Evolutionary conservation across 1,284 basidiomycete species (phyloP), one percentile per base, ranked within the genome.

Genomic region (Vanrija humicola): DNA sequence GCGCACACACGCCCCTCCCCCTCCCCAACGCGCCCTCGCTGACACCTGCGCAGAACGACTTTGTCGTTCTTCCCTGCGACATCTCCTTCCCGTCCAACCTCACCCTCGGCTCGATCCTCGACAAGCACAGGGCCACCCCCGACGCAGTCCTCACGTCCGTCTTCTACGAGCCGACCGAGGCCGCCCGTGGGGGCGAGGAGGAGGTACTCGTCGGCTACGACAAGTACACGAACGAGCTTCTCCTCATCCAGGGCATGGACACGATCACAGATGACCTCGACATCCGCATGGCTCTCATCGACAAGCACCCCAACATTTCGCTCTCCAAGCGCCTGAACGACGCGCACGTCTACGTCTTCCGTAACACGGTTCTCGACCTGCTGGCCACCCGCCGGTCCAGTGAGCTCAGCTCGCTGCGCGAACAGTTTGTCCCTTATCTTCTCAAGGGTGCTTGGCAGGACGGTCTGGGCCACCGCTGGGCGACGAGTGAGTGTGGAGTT

Each of bases 11-110:
- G 3, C 21, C 21, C 21, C 21, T 23, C 10, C 28, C 28, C 28
- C 28, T 8, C 28, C n/a, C n/a, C n/a, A n/a, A n/a, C n/a, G 28
- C 28, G 8, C 28, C 3, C 28, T 29, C 28, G 46, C 19, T 14
- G 3, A 21, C 39, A 9, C 44, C 45, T 34, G 34, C 14, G 9
- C 34, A 81, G 78, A 72, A 85, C 66, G 93, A 96, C 74, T 92
- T 96, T 73, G 82, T 96, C 42, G 75, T 97, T n/a, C 81, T 95
- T 1, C 88, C 93, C 2, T 95, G 91, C 73, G 93, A 97, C 75
- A 87, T 96, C 52, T 82, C 92, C 18, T 86, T 91, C 10, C 87
- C 90, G 0, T 79, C 85, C 0, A 77, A 82, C 0, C 80, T 95
- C 25, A 80, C 87, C 6, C 81, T 97, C 19, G 82, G 82, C 28